Conservation (phyloP, 1,139 yeast genomes). For the Pichia sp. region DNA sequence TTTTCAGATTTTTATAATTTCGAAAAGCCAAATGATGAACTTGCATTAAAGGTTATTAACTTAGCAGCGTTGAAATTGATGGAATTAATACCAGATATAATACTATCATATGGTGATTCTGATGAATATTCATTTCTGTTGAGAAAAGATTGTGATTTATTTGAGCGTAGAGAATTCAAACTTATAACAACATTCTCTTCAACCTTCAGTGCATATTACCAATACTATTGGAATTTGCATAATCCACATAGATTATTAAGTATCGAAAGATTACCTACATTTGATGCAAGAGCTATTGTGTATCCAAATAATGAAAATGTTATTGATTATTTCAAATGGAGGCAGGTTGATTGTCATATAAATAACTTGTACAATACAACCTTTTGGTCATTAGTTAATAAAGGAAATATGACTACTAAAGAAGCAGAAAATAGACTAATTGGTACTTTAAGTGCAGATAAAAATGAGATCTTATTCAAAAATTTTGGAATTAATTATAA, state of each 20-base stretch:
- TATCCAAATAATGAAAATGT: conserved; percentile 63
- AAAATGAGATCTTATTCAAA: conserved; percentile 75
- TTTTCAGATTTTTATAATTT: conserved; percentile 70
- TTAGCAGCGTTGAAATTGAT: conserved; percentile 64
- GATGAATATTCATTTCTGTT: conserved; percentile 89
- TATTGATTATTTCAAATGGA: conserved; percentile 85
- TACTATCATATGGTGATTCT: conserved; percentile 87
- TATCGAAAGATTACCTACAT: conserved; percentile 56
- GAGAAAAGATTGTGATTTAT: conserved; percentile 53
- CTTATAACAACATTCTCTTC: conserved; percentile 76
- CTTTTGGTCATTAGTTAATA: conserved; percentile 77
- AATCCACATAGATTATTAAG: conserved; percentile 38
- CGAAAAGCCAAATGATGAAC: conserved; percentile 76
- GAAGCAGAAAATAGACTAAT: conserved; percentile 70
- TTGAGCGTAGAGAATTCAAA: conserved; percentile 78
- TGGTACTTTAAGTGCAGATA: conserved; percentile 76
- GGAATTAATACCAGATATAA: conserved; percentile 59
- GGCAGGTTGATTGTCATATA: conserved; percentile 96
- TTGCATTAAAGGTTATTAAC: conserved; percentile 78
- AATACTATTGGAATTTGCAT: conserved; percentile 54
- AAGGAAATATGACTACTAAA: conserved; percentile 64
- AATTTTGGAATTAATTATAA: conserved; percentile 84
- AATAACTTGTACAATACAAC: conserved; percentile 89
- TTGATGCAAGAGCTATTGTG: conserved; percentile 84
- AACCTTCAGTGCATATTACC: conserved; percentile 71